These are phyloP conservation scores for Laguncularia racemosa DNA, from an alignment of 345 rosid species.

Conservation along the genomic window DNA sequence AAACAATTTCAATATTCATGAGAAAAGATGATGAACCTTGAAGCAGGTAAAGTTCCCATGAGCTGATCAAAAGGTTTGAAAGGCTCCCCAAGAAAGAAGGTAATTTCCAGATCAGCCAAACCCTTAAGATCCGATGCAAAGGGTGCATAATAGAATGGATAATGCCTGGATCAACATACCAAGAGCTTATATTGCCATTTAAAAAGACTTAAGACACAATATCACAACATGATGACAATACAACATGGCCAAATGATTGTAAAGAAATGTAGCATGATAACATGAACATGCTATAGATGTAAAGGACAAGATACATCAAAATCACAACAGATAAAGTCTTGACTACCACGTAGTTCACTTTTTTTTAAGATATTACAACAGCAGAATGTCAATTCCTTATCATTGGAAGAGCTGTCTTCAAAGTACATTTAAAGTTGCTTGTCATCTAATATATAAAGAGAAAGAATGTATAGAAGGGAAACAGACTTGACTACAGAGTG, in stretches of 20 bases:
- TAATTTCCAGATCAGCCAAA: constrained; percentile 74
- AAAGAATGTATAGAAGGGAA: too few species aligned
- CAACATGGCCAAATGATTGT: too few species aligned
- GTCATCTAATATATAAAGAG: too few species aligned
- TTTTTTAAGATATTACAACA: too few species aligned
- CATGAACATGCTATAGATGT: too few species aligned
- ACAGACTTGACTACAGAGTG: too few species aligned
- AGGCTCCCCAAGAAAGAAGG: constrained; percentile 82
- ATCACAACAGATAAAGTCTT: background rate
- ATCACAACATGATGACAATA: background rate
- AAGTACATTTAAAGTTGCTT: too few species aligned
- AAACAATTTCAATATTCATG: constrained; percentile 1
- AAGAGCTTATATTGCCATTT: background rate
- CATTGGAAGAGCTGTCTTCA: too few species aligned
- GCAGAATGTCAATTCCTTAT: too few species aligned
- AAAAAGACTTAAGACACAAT: background rate
- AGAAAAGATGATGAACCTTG: constrained; percentile 44
- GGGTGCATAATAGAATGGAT: constrained; percentile 98
- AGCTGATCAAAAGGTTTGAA: constrained; percentile 98
- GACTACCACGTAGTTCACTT: background rate
- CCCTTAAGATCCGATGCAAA: constrained; percentile 95
- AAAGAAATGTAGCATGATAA: too few species aligned
- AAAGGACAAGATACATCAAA: background rate
- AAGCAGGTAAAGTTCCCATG: constrained; percentile 95
- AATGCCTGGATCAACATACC: constrained; percentile 61